Conservation (phyloP, 1,284 basidiomycete genomes). For the Fomitopsis schrenkii region DNA sequence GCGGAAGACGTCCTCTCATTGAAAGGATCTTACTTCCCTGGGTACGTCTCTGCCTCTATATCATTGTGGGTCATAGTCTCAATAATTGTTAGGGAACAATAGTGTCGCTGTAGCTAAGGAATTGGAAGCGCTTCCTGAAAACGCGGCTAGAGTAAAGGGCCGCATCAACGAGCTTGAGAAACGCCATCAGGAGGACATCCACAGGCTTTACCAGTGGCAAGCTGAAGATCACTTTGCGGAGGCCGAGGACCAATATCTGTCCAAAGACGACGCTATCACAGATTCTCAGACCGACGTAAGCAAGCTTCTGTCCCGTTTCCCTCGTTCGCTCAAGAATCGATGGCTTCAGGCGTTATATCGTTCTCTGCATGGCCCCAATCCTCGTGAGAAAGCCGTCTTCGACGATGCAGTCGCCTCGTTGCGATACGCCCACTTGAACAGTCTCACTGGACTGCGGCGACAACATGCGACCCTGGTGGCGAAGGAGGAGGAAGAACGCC, state of each 20-base stretch:
- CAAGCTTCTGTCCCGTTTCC: neutral
- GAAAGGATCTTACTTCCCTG: constrained; percentile 24
- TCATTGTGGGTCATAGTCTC: neutral
- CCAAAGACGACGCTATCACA: constrained; percentile 13
- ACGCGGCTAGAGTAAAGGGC: constrained; percentile 12
- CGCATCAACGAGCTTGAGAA: constrained; percentile 15
- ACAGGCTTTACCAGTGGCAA: constrained; percentile 20
- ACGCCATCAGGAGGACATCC: constrained; percentile 18
- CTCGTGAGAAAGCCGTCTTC: constrained; percentile 4
- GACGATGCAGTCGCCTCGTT: constrained; percentile 24
- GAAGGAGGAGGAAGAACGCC: constrained; percentile 31
- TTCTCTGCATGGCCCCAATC: neutral
- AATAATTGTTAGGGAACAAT: neutral
- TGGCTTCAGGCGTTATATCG: neutral
- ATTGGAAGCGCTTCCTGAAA: constrained; percentile 14
- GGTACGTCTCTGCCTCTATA: constrained; percentile 13
- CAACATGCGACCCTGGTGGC: constrained; percentile 24
- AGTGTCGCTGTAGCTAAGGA: constrained; percentile 19
- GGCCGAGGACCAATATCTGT: constrained; percentile 16
- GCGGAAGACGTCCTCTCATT: constrained; percentile 23
- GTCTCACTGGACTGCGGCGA: constrained; percentile 30
- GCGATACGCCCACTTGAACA: constrained; percentile 39
- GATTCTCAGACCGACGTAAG: constrained; percentile 18
- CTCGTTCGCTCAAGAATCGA: neutral
- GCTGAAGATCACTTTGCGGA: constrained; percentile 23